Base-by-base conservation (phyloP, 192 early-diverging fungal genomes). In the Umbelopsis vinacea region DNA sequence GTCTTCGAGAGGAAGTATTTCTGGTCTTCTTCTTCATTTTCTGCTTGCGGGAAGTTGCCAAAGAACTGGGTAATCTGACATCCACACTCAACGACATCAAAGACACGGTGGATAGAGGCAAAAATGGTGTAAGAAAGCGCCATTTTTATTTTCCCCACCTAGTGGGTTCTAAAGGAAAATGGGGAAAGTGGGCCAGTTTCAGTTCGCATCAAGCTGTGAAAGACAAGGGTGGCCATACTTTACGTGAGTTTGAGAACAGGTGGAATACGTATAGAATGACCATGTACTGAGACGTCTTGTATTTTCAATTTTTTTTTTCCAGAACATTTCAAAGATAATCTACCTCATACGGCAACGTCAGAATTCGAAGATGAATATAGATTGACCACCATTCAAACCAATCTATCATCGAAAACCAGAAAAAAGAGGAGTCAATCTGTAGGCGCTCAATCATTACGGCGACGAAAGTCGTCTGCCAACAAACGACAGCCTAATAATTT, bases 11-110 rank as follows among this genome's bases (percentile, higher is more conserved):
- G 52, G 84, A 86, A 46, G 40, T 86, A 6, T 86, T 83, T 43
- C 71, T 86, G 26, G 82, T 86, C 26, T 86, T 86, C 52, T 86
- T 83, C 67, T 86, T 86, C 38, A 68, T 86, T 4, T 86, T 86
- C 66, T 80, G 82, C 10, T 67, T 86, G 53, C 77, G 84, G 0
- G 84, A 86, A 38, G 82, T 83, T 29, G 82, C 84, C 5, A 79
- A 79, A 2, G 82, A 86, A 46, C 24, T 86, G 50, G 47, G 69
- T 24, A 66, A 54, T 2, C 50, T 79, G 60, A 71, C 78, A 3
- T 7, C 45, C 6, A 45, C 52, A 24, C 53, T 69, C 52, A 70
- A 74, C 24, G 66, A 71, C 10, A 46, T 72, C 29, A 55, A 72
- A 45, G 71, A 46, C 10, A 38, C 37, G 15, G 33, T 57, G n/a